Conservation (phyloP, 1,139 yeast species). For the Tardiomyces digboiensis region DNA sequence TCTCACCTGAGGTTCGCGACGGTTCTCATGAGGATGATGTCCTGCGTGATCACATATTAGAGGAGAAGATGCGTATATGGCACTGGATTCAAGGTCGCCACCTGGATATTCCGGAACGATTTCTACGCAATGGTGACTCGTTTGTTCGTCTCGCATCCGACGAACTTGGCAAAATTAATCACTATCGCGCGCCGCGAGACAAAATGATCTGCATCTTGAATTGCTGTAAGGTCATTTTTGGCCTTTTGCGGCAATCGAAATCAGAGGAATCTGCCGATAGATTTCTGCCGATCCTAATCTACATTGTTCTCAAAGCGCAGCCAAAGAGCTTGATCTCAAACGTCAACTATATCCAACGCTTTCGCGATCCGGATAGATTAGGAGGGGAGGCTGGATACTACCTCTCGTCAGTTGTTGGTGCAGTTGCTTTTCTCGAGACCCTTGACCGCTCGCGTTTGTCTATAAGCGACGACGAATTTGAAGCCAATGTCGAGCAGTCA, state of each 20-base stretch:
- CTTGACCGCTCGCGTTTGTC: slow-evolving; percentile 51
- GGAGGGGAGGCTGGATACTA: slow-evolving; percentile 88
- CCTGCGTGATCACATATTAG: slow-evolving; percentile 46
- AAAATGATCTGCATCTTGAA: slow-evolving; percentile 86
- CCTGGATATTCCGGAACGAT: slow-evolving; percentile 56
- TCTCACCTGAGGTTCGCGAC: slow-evolving; percentile 36
- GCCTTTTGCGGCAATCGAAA: slow-evolving; percentile 59
- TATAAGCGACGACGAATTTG: slow-evolving; percentile 52
- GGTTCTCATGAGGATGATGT: slow-evolving; percentile 54
- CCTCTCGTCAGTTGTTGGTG: slow-evolving; percentile 79
- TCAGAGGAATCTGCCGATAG: slow-evolving; percentile 86
- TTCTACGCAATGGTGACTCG: slow-evolving; percentile 38
- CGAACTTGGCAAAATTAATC: slow-evolving; percentile 64
- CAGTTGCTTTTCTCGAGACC: slow-evolving; percentile 63
- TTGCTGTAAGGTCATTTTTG: slow-evolving; percentile 88
- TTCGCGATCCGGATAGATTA: slow-evolving; percentile 63
- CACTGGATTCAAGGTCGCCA: slow-evolving; percentile 74
- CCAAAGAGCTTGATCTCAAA: slow-evolving; percentile 61
- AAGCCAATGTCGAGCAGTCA: slow-evolving; percentile 27
- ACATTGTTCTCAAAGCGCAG: slow-evolving; percentile 63
- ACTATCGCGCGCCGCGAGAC: slow-evolving; percentile 89
- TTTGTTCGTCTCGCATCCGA: slow-evolving; percentile 62
- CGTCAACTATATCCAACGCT: slow-evolving; percentile 74
- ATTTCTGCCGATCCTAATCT: slow-evolving; percentile 78
- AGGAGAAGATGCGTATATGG: slow-evolving; percentile 51